These are phyloP conservation scores for Blastobotrys raffinosifermentans DNA, from an alignment of 1,139 yeast genomes.

Conservation along the genomic window DNA sequence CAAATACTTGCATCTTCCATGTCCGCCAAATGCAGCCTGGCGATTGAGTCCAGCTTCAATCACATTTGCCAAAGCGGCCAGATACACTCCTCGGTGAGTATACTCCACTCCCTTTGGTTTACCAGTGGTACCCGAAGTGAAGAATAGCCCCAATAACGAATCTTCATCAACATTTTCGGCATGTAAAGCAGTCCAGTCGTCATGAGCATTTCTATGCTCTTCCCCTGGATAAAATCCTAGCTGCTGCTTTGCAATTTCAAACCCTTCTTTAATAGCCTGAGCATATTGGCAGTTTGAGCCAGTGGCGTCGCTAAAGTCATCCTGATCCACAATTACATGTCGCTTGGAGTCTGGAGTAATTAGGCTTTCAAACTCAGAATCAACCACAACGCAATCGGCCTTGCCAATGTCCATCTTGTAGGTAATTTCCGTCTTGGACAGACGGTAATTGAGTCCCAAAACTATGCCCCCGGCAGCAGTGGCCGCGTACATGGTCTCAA, in stretches of 20 bases:
- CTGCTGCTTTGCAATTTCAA: conserved; percentile 16
- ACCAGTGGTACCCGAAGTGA: conserved; percentile 79
- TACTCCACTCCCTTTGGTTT: conserved; percentile 68
- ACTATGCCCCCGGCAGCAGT: conserved; percentile 33
- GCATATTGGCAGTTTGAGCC: conserved; percentile 23
- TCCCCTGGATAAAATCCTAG: conserved; percentile 26
- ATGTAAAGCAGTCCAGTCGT: conserved; percentile 24
- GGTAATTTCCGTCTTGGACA: conserved; percentile 30
- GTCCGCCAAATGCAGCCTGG: conserved; percentile 26
- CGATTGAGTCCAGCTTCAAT: conserved; percentile 33
- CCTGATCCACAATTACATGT: conserved; percentile 29
- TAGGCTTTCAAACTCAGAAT: conserved; percentile 29
- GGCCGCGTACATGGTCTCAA: conserved; percentile 34
- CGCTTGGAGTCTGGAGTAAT: conserved; percentile 16
- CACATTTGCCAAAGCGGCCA: conserved; percentile 31
- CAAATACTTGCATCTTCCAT: conserved; percentile 31
- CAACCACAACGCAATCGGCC: conserved; percentile 33
- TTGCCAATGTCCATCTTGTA: conserved; percentile 31
- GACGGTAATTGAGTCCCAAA: conserved; percentile 35
- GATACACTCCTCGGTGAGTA: conserved; percentile 42
- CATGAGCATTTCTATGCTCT: conserved; percentile 18
- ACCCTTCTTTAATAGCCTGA: conserved; percentile 25
- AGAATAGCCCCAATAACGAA: conserved; percentile 33
- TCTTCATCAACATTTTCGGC: conserved; percentile 30
- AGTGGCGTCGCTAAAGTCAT: conserved; percentile 19